Evolutionary conservation across 106 monocot genomes (phyloP), one percentile per base, ranked within the genome.

Genomic region (Dioscorea alata): DNA sequence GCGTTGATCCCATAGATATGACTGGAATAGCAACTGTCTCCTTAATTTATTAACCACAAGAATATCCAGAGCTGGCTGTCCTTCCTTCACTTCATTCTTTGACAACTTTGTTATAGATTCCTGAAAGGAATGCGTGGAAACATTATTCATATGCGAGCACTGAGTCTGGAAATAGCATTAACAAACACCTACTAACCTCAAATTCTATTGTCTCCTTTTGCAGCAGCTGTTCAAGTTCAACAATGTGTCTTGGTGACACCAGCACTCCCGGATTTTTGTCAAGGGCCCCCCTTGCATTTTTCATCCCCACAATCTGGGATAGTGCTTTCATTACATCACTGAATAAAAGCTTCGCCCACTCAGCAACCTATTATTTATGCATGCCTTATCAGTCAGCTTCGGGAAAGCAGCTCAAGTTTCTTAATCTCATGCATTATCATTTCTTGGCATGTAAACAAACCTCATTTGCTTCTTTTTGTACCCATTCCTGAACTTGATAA

Each of bases 1-100:
- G 4, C 90, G 83, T 73, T 83, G 82, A 74, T 88, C 86, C 94
- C 94, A 91, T 50, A 84, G 60, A 74, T 81, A 91, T 35, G 88
- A 82, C n/a, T 71, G 72, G 64, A 90, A 77, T 50, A 91, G 74
- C 61, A 94, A 70, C 48, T 83, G 74, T 60, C 81, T 75, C 31
- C 74, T 64, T 33, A 94, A 57, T 49, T 85, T 91, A 75, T 88
- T 94, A 61, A 94, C 76, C 56, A 86, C 90, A 56, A 94, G 85
- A 78, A 88, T 81, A 75, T 94, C 94, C 81, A 90, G 68, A n/a
- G 60, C n/a, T 14, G 72, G 73, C 10, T 82, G 28, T 33, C 69
- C 83, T 51, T 86, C 81, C 50, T 59, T 84, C 16, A 54, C 54
- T 18, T 83, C 83, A 50, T 60, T 76, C 72, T 72, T 90, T 25